Evolutionary conservation across 495 filamentous ascomycete species (phyloP).

Genomic region (Aspergillus saccharolyticus): DNA sequence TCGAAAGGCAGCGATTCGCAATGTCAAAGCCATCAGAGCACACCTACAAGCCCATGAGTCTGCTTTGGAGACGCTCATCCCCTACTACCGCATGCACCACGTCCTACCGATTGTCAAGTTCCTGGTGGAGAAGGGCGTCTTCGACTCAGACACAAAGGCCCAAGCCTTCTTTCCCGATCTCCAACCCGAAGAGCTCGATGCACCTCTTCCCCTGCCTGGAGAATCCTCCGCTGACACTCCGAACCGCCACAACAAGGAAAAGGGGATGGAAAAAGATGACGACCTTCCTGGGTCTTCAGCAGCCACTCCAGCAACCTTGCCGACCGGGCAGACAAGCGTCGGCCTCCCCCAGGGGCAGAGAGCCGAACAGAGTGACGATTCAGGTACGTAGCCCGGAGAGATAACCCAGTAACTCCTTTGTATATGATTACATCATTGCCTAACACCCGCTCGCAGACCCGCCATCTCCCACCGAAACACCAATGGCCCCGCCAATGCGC

Average conservation of each 20-base stretch:
- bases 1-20: not conserved
- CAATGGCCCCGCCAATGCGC: not conserved
- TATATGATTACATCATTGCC: no score
- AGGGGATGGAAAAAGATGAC: no score
- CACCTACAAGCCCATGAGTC: not conserved
- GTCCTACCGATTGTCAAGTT: not conserved
- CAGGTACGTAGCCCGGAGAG: no score
- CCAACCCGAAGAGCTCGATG: not conserved
- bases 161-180: not conserved
- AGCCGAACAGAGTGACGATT: no score
- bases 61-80: not conserved
- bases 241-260: no score
- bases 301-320: no score
- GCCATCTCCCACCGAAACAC: not conserved
- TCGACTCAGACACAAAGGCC: not conserved
- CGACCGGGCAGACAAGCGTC: no score
- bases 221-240: no score
- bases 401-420: no score
- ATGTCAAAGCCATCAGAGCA: not conserved
- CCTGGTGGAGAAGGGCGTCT: not conserved
- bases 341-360: no score
- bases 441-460: not conserved
- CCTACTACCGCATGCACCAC: not conserved
- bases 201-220: no score
- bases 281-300: no score